phyloP scores from a whole-genome alignment of 305 asterid genomes.

The Fraxinus floribunda region DNA sequence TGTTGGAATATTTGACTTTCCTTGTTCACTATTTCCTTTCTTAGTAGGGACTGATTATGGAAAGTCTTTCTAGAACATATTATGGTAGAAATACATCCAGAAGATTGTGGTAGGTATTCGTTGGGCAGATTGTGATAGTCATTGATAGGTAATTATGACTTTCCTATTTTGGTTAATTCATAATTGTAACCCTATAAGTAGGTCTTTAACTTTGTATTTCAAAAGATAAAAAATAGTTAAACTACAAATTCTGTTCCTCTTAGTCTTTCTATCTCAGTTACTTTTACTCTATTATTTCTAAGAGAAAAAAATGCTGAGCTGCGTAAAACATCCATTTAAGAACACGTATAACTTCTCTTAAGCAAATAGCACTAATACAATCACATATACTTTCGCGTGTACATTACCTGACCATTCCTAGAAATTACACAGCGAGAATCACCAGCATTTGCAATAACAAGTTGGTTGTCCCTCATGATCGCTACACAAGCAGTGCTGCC shows the following conservation, averaged over 20 bases:
- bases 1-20: not conserved
- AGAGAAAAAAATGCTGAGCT: not conserved
- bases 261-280: not conserved
- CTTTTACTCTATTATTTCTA: not conserved
- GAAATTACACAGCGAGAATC: slow-evolving; percentile 98
- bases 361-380: not conserved
- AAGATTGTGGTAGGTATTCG: not conserved
- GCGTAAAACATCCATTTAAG: not conserved
- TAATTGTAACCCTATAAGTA: not conserved
- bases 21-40: not conserved
- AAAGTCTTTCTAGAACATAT: not conserved
- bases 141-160: not conserved
- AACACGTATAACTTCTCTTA: not conserved
- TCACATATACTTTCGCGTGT: not conserved
- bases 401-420: slow-evolving; percentile 84
- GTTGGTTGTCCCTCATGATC: slow-evolving; percentile 68
- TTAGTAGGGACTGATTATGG: not conserved
- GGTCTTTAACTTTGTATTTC: not conserved
- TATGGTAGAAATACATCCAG: not conserved
- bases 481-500: slow-evolving; percentile 97
- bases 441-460: slow-evolving; percentile 89
- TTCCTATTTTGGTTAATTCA: not conserved
- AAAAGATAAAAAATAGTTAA: not conserved
- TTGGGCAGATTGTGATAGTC: not conserved
- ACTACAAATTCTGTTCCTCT: not conserved